phyloP scores from a whole-genome alignment of 805 yeast species.

The Nakazawaea pomicola region DNA sequence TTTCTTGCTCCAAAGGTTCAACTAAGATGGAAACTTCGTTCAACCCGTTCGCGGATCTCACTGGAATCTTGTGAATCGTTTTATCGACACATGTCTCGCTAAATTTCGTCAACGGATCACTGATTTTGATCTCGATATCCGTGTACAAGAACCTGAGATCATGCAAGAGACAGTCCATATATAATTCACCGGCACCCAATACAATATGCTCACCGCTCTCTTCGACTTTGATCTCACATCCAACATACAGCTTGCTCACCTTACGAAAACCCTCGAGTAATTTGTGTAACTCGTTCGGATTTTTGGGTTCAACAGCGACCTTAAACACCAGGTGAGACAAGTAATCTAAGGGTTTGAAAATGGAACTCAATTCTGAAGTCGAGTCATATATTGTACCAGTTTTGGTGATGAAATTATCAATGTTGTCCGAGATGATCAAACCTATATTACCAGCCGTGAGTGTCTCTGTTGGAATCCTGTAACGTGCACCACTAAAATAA shows the following conservation, averaged over 20 bases:
- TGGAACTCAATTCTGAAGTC: constrained; percentile 1
- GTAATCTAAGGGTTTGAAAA: constrained; percentile 38
- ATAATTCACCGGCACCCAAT: constrained; percentile 81
- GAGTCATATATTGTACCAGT: constrained; percentile 46
- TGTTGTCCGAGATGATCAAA: constrained; percentile 50
- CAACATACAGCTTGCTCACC: constrained; percentile 58
- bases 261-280: constrained; percentile 65
- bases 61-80: constrained; percentile 64
- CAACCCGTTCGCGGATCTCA: constrained; percentile 48
- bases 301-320: constrained; percentile 76
- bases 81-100: constrained; percentile 68
- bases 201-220: constrained; percentile 86
- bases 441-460: constrained; percentile 67
- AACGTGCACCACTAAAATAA: constrained; percentile 65
- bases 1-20: constrained; percentile 59
- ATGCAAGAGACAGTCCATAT: constrained; percentile 76
- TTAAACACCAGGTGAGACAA: constrained; percentile 61
- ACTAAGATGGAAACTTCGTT: constrained; percentile 66
- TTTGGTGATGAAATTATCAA: constrained; percentile 51
- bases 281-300: constrained; percentile 74
- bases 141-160: constrained; percentile 66
- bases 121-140: constrained; percentile 67
- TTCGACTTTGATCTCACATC: constrained; percentile 66
- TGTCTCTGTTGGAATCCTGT: constrained; percentile 46
- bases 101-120: constrained; percentile 79